These are phyloP conservation scores for Erigeron canadensis DNA, from an alignment of 129 eudicot genomes.

Conservation along the genomic window DNA sequence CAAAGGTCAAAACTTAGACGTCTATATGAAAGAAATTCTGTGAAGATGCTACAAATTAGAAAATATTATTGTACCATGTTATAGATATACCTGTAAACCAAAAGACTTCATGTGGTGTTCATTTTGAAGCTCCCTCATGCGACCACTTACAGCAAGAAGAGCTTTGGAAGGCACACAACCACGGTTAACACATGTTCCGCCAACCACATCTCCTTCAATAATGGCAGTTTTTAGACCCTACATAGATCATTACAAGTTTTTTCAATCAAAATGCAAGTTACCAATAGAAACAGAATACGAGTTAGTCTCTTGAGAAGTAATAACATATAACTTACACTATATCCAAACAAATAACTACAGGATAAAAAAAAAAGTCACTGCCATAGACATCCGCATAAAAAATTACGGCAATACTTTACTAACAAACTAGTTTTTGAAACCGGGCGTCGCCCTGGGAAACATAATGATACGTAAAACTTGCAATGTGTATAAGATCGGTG, in stretches of 20 bases:
- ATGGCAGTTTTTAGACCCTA: conserved; percentile 98
- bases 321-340: neutral
- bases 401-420: too few species aligned
- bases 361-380: neutral
- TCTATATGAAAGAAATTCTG: neutral
- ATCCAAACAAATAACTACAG: neutral
- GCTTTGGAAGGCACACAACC: conserved; percentile 99
- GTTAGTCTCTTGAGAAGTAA: conserved; percentile 2
- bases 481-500: too few species aligned
- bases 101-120: conserved; percentile 95
- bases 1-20: conserved; percentile 1
- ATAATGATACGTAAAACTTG: too few species aligned
- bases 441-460: too few species aligned
- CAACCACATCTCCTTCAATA: conserved; percentile 96
- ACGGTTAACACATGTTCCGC: conserved; percentile 97
- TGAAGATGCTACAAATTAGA: neutral
- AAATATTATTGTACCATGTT: neutral
- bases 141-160: conserved; percentile 97
- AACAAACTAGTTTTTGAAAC: too few species aligned
- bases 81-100: conserved; percentile 78
- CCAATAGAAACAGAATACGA: neutral
- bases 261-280: conserved; percentile 9
- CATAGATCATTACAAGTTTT: neutral
- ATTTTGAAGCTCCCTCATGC: conserved; percentile 97
- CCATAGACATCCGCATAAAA: neutral